phyloP scores from a whole-genome alignment of 1,284 basidiomycete species.

The Pseudozyma thailandica region DNA sequence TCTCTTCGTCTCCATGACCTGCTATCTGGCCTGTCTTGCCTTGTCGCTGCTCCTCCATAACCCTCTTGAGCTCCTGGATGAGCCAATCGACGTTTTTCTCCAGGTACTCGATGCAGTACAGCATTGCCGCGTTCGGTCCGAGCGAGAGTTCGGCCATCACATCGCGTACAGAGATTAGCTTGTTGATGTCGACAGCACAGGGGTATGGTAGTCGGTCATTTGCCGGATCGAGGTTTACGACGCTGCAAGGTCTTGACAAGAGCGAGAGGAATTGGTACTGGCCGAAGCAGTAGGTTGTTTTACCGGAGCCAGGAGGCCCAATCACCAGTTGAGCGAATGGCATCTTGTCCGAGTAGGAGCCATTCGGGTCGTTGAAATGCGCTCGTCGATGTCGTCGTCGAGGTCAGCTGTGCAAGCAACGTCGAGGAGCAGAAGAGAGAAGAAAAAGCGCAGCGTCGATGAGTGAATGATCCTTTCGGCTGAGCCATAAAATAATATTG shows the following conservation, averaged over 20 bases:
- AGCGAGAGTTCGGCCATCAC: slow-evolving; percentile 87
- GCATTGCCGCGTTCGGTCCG: slow-evolving; percentile 95
- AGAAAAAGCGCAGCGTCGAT: no score
- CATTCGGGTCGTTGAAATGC: slow-evolving; percentile 1
- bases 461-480: not conserved
- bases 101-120: slow-evolving; percentile 97
- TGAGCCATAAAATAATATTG: not conserved
- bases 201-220: slow-evolving; percentile 90
- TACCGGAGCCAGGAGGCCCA: slow-evolving; percentile 63
- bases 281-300: slow-evolving; percentile 62
- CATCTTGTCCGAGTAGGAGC: slow-evolving; percentile 18
- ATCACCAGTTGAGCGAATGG: slow-evolving; percentile 59
- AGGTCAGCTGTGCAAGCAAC: not conserved
- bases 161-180: slow-evolving; percentile 86
- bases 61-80: slow-evolving; percentile 72
- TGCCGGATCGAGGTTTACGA: slow-evolving; percentile 96
- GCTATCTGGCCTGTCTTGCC: slow-evolving; percentile 34
- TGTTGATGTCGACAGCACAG: slow-evolving; percentile 85
- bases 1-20: slow-evolving; percentile 18
- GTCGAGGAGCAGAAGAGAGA: not conserved
- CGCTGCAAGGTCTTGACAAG: slow-evolving; percentile 82
- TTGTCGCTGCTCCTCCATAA: slow-evolving; percentile 47
- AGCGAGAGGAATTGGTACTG: slow-evolving; percentile 79
- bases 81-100: slow-evolving; percentile 97
- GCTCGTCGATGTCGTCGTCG: not conserved